These are phyloP conservation scores for Xylaria scruposa DNA, from an alignment of 495 filamentous ascomycete genomes.

Conservation along the genomic window DNA sequence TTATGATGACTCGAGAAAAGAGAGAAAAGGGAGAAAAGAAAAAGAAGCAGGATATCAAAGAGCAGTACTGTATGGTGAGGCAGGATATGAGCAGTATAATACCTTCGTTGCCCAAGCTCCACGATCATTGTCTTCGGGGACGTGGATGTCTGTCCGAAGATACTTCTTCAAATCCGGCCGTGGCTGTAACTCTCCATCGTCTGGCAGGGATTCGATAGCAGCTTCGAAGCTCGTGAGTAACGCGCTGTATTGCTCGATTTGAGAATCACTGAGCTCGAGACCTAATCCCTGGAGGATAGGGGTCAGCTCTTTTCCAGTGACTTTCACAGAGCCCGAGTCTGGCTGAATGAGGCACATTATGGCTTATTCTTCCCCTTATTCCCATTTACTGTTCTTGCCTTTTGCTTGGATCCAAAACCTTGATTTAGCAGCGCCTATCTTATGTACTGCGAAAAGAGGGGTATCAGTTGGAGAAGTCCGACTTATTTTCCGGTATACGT, in stretches of 20 bases:
- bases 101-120: slow-evolving; percentile 43
- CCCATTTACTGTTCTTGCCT: too few relatives aligned
- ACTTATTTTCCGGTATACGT: too few relatives aligned
- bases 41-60: too few relatives aligned
- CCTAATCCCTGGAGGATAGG: slow-evolving; percentile 33
- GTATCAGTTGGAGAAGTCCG: too few relatives aligned
- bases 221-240: slow-evolving; percentile 34
- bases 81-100: not conserved
- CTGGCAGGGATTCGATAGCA: slow-evolving; percentile 31
- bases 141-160: slow-evolving; percentile 38
- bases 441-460: too few relatives aligned
- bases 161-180: slow-evolving; percentile 36
- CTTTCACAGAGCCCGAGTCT: not conserved
- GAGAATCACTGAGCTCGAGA: slow-evolving; percentile 29
- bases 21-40: too few relatives aligned
- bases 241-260: slow-evolving; percentile 30
- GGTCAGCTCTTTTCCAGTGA: slow-evolving; percentile 29
- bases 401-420: too few relatives aligned
- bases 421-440: too few relatives aligned
- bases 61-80: not conserved
- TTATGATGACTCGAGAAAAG: too few relatives aligned
- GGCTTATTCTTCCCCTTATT: too few relatives aligned
- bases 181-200: slow-evolving; percentile 34
- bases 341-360: slow-evolving; percentile 27
- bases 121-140: slow-evolving; percentile 37